phyloP scores from a whole-genome alignment of 2,329 filamentous ascomycete genomes.

The Botrytis fragariae region DNA sequence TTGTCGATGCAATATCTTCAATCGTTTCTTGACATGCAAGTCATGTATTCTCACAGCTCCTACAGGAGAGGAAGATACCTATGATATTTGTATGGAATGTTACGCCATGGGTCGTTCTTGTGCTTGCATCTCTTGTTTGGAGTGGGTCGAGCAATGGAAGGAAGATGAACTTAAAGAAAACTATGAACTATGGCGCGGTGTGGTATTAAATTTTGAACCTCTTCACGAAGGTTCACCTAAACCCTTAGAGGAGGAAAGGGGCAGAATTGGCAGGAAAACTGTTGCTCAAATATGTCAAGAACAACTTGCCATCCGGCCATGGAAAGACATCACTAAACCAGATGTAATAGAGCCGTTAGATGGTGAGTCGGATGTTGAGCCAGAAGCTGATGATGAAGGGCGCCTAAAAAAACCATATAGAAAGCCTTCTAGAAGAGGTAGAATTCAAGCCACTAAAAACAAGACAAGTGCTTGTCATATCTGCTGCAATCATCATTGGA shows the following conservation, averaged over 20 bases:
- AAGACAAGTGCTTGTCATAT: constrained; percentile 70
- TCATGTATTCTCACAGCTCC: constrained; percentile 68
- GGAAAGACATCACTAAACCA: constrained; percentile 66
- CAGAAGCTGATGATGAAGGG: constrained; percentile 63
- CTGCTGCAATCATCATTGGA: constrained; percentile 74
- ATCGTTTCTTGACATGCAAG: constrained; percentile 90
- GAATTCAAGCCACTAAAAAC: constrained; percentile 47
- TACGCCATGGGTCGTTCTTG: constrained; percentile 97
- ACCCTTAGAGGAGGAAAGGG: constrained; percentile 67
- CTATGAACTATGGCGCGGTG: constrained; percentile 78
- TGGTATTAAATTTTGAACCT: constrained; percentile 72
- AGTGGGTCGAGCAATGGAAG: constrained; percentile 90
- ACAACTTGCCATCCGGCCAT: constrained; percentile 75
- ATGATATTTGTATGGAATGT: constrained; percentile 97
- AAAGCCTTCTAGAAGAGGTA: constrained; percentile 42
- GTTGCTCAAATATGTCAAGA: constrained; percentile 93
- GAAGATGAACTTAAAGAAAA: constrained; percentile 76
- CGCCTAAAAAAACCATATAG: constrained; percentile 51
- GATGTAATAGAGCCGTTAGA: constrained; percentile 31
- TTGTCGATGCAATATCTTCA: constrained; percentile 95
- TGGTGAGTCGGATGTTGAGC: constrained; percentile 48
- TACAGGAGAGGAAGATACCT: constrained; percentile 77
- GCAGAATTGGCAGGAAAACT: constrained; percentile 68
- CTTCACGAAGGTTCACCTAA: constrained; percentile 67
- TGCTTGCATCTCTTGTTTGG: constrained; percentile 77